phyloP scores from a whole-genome alignment of 2,329 filamentous ascomycete genomes.

The Akanthomyces uredinophilus region DNA sequence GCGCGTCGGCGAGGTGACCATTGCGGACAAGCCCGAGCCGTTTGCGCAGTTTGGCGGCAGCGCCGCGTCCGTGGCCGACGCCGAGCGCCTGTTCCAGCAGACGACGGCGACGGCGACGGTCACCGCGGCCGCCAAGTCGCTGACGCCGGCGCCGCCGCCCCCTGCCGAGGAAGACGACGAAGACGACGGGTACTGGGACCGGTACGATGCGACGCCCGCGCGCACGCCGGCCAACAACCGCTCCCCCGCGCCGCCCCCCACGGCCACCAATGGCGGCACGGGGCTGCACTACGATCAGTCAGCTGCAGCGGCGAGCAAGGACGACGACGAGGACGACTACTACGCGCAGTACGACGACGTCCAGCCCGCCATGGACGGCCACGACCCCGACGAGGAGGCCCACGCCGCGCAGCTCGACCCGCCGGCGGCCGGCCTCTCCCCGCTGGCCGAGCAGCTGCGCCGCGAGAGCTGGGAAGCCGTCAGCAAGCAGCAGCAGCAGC shows the following conservation, averaged over 20 bases:
- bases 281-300: slow-evolving; percentile 20
- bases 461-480: slow-evolving; percentile 23
- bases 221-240: slow-evolving; percentile 57
- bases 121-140: slow-evolving; percentile 14
- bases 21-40: slow-evolving; percentile 48
- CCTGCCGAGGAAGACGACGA: slow-evolving; percentile 44
- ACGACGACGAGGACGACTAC: slow-evolving; percentile 62
- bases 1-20: slow-evolving; percentile 65
- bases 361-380: slow-evolving; percentile 73
- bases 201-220: slow-evolving; percentile 67
- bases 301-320: neutral
- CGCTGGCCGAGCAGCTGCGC: slow-evolving; percentile 16
- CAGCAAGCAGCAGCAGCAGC: neutral
- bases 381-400: slow-evolving; percentile 70
- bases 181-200: slow-evolving; percentile 74
- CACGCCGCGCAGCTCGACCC: slow-evolving; percentile 28
- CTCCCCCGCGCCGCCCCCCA: slow-evolving; percentile 56
- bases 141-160: slow-evolving; percentile 12
- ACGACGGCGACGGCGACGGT: slow-evolving; percentile 19
- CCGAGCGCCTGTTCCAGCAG: slow-evolving; percentile 51
- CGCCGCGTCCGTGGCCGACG: slow-evolving; percentile 48
- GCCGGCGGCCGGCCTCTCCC: slow-evolving; percentile 29
- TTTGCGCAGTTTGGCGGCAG: slow-evolving; percentile 48
- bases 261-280: slow-evolving; percentile 22
- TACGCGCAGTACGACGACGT: slow-evolving; percentile 73